phyloP scores from a whole-genome alignment of 768 basidiomycete species.

The Serpula lacrymans region DNA sequence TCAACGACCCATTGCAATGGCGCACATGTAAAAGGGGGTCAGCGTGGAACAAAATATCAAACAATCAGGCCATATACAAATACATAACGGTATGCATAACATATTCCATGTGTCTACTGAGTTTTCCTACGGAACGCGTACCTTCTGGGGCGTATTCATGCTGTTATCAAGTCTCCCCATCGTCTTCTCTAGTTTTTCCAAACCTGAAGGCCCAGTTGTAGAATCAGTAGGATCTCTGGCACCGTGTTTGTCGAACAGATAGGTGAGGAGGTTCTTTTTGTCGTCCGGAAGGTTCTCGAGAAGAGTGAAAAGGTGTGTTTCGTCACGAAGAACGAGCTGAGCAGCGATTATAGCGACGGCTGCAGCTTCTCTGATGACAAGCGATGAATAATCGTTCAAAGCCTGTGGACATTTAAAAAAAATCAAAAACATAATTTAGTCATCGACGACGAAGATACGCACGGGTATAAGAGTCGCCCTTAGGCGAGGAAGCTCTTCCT shows the following conservation, averaged over 20 bases:
- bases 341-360: slow-evolving; percentile 81
- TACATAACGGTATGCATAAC: slow-evolving; percentile 2
- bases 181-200: slow-evolving; percentile 75
- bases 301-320: slow-evolving; percentile 76
- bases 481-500: slow-evolving; percentile 82
- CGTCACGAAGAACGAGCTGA: slow-evolving; percentile 78
- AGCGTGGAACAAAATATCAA: too few relatives aligned
- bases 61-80: too few relatives aligned
- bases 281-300: slow-evolving; percentile 83
- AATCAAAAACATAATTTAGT: background rate
- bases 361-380: slow-evolving; percentile 82
- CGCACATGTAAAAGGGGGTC: too few relatives aligned
- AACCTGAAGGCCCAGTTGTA: slow-evolving; percentile 37
- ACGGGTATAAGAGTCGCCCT: slow-evolving; percentile 69
- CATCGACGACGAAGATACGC: slow-evolving; percentile 20
- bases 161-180: slow-evolving; percentile 77
- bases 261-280: slow-evolving; percentile 87
- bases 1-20: too few relatives aligned
- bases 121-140: too few relatives aligned
- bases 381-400: slow-evolving; percentile 64
- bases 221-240: slow-evolving; percentile 47
- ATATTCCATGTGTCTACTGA: background rate
- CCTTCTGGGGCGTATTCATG: slow-evolving; percentile 65
- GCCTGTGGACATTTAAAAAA: slow-evolving; percentile 40
- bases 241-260: slow-evolving; percentile 85